Percentiles rank a stretch among this genome's conserved stretches.
Conservation (phyloP, 768 basidiomycete species). For the Tephrocybe rancida region DNA sequence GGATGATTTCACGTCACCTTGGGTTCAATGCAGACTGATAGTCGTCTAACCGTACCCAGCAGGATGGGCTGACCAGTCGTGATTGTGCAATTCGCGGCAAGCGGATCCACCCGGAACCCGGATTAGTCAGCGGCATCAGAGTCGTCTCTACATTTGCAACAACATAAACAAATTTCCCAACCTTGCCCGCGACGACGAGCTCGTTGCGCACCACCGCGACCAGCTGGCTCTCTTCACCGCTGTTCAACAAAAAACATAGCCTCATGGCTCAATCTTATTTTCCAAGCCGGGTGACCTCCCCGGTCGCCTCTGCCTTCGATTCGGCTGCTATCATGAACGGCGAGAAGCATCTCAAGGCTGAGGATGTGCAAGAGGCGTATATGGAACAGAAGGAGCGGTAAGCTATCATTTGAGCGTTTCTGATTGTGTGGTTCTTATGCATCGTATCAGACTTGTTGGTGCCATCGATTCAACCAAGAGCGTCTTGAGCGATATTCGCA, state of each 20-base stretch:
- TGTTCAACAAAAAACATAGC: conserved; percentile 5
- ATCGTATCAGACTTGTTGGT: conserved; percentile 57
- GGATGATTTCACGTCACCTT: too few species aligned
- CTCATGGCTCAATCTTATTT: conserved; percentile 47
- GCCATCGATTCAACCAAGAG: conserved; percentile 76
- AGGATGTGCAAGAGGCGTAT: conserved; percentile 78
- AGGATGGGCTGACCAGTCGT: too few species aligned
- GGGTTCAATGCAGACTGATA: too few species aligned
- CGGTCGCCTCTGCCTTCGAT: conserved; percentile 33
- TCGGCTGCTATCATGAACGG: conserved; percentile 30
- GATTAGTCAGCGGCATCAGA: conserved; percentile 18
- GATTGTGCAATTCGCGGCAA: neutral
- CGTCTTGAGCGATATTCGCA: conserved; percentile 69
- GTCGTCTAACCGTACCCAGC: too few species aligned
- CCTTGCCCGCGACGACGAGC: conserved; percentile 10
- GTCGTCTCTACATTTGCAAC: neutral
- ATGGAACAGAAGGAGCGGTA: conserved; percentile 77
- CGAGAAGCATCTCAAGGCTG: conserved; percentile 55
- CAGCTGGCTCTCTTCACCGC: conserved; percentile 6
- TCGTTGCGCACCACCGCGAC: conserved; percentile 12
- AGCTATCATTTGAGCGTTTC: conserved; percentile 23
- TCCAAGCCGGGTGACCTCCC: conserved; percentile 36
- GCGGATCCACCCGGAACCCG: conserved; percentile 17
- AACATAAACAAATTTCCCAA: conserved; percentile 12
- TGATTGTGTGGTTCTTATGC: conserved; percentile 9